A percentile compares a stretch with the other conserved stretches of the same genome.
These are phyloP conservation scores for Sonneratia alba DNA, from an alignment of 345 rosid genomes.

Conservation along the genomic window DNA sequence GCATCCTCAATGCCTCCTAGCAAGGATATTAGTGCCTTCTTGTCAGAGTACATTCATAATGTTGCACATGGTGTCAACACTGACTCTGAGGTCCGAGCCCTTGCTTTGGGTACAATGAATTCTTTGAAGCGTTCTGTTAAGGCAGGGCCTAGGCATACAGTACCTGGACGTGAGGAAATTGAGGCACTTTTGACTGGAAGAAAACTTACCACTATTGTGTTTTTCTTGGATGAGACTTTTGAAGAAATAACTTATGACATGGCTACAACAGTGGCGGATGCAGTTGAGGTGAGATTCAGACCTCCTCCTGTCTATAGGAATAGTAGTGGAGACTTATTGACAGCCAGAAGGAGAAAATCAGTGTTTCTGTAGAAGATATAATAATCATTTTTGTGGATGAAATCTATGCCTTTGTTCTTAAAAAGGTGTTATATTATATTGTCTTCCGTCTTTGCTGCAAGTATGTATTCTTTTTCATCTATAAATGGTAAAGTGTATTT, in stretches of 20 bases:
- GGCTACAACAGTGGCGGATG: slow-evolving; percentile 92
- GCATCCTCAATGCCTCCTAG: slow-evolving; percentile 98
- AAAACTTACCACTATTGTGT: slow-evolving; percentile 89
- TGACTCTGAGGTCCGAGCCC: slow-evolving; percentile 70
- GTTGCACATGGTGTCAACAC: slow-evolving; percentile 55
- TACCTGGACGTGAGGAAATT: slow-evolving; percentile 92
- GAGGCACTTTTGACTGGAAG: slow-evolving; percentile 81
- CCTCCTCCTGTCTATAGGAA: neutral
- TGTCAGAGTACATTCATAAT: slow-evolving; percentile 84
- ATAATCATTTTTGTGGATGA: neutral
- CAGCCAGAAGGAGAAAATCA: neutral
- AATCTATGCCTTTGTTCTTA: neutral
- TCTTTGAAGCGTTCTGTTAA: slow-evolving; percentile 86
- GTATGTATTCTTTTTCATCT: neutral
- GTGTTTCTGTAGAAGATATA: neutral
- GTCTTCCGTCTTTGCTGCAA: neutral
- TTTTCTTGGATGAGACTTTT: slow-evolving; percentile 93
- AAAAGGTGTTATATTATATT: neutral
- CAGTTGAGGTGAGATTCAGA: slow-evolving; percentile 68
- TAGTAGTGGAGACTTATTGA: neutral
- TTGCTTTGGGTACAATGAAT: slow-evolving; percentile 74
- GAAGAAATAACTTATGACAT: slow-evolving; percentile 96
- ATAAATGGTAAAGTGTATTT: slow-evolving; percentile 7
- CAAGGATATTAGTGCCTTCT: slow-evolving; percentile 88
- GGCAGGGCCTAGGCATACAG: slow-evolving; percentile 84